These are phyloP conservation scores for Escallonia herrerae DNA, from an alignment of 129 eudicot genomes.

Conservation along the genomic window DNA sequence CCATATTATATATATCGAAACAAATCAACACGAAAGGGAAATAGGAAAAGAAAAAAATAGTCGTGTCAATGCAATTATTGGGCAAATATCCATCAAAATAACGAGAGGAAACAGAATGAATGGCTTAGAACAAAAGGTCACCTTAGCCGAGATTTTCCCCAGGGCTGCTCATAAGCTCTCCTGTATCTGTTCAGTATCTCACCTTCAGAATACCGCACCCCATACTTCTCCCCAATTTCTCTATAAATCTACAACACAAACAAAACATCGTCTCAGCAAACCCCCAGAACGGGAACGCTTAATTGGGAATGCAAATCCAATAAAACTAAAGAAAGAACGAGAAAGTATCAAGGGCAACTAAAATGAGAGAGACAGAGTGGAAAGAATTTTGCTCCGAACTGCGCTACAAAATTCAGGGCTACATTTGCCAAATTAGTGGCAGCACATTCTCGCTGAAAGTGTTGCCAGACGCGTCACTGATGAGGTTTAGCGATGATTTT, in stretches of 20 bases:
- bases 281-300: not conserved
- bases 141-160: slow-evolving; percentile 98
- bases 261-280: not conserved
- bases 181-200: slow-evolving; percentile 82
- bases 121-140: slow-evolving; percentile 8
- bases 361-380: not conserved
- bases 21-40: too few relatives aligned
- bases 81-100: not conserved
- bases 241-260: slow-evolving; percentile 57
- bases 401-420: too few relatives aligned
- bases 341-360: not conserved
- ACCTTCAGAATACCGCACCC: slow-evolving; percentile 66
- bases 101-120: not conserved
- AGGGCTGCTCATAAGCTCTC: slow-evolving; percentile 92
- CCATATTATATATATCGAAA: too few relatives aligned
- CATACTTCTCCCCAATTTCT: slow-evolving; percentile 93
- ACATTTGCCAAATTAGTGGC: too few relatives aligned
- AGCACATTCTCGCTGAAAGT: too few relatives aligned
- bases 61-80: not conserved
- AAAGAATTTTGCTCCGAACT: too few relatives aligned
- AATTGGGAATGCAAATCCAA: too few relatives aligned
- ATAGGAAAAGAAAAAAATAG: not conserved
- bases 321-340: not conserved
- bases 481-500: too few relatives aligned
- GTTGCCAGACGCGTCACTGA: too few relatives aligned